A percentile compares a stretch with the other conserved stretches of the same genome.
Conservation (phyloP, 495 filamentous ascomycete genomes). For the Monascus purpureus region DNA sequence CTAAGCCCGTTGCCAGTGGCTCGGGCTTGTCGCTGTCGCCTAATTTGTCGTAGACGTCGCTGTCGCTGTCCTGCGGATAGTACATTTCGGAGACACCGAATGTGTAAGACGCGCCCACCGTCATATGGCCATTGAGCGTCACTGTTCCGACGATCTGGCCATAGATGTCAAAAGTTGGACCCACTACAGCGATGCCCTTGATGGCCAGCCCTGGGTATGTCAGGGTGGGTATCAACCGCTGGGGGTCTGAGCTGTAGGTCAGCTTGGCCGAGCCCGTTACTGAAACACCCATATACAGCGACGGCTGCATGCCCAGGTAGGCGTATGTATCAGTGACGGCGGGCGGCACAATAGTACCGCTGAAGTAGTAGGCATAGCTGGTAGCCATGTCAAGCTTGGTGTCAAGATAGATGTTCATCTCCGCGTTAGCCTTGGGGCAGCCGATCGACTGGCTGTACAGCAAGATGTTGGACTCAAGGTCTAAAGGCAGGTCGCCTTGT, state of each 20-base stretch:
- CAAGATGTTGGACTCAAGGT: too few relatives aligned
- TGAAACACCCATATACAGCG: slow-evolving; percentile 3
- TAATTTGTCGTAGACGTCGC: too few relatives aligned
- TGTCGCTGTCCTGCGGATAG: slow-evolving; percentile 10
- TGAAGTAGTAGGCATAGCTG: too few relatives aligned
- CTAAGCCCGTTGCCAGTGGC: too few relatives aligned
- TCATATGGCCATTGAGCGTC: not conserved
- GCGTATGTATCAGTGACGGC: too few relatives aligned
- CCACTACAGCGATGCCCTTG: slow-evolving; percentile 14
- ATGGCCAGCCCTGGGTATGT: slow-evolving; percentile 9
- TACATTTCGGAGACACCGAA: slow-evolving; percentile 11
- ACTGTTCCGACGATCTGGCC: slow-evolving; percentile 3
- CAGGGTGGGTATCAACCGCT: slow-evolving; percentile 4
- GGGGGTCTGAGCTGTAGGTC: slow-evolving; percentile 3
- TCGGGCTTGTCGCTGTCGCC: too few relatives aligned
- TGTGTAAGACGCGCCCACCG: slow-evolving; percentile 6
- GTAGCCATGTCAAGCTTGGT: too few relatives aligned
- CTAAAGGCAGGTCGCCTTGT: too few relatives aligned
- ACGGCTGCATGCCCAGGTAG: slow-evolving; percentile 4
- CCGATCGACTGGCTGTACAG: too few relatives aligned
- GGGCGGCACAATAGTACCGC: too few relatives aligned
- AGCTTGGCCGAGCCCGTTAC: slow-evolving; percentile 3
- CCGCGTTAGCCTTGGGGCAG: too few relatives aligned
- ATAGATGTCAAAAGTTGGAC: slow-evolving; percentile 9
- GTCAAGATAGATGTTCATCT: too few relatives aligned